phyloP scores from a whole-genome alignment of 2,329 filamentous ascomycete genomes.

The Sordariomycetes sp. region DNA sequence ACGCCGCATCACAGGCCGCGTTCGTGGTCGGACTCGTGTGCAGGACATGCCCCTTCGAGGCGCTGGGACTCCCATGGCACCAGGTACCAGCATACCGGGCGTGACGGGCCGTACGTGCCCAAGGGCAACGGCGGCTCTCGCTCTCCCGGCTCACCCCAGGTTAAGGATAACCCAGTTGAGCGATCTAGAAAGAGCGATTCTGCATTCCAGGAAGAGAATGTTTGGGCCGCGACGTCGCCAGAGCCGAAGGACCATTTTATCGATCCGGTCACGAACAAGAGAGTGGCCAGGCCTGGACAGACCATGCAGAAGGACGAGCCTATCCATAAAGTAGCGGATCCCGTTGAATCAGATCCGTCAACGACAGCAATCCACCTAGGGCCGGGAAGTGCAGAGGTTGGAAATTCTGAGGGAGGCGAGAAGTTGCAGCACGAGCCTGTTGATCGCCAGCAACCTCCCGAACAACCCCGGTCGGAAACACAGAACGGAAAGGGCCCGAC shows the following conservation, averaged over 20 bases:
- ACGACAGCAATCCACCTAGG: not conserved
- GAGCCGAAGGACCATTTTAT: conserved; percentile 28
- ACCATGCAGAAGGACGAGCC: not conserved
- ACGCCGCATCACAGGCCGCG: not conserved
- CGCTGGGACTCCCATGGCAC: not conserved
- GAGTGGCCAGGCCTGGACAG: conserved; percentile 19
- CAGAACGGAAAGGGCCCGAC: too few species aligned
- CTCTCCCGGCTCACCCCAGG: not conserved
- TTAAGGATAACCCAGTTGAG: not conserved
- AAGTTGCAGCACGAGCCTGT: not conserved
- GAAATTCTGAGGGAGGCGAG: not conserved
- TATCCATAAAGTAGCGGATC: not conserved
- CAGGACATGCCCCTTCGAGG: not conserved
- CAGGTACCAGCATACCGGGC: not conserved
- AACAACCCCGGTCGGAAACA: too few species aligned
- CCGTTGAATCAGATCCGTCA: not conserved
- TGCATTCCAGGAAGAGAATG: not conserved
- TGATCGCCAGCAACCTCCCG: too few species aligned
- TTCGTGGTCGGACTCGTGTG: not conserved
- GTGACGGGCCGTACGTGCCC: not conserved
- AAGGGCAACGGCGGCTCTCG: conserved; percentile 1
- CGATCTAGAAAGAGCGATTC: not conserved
- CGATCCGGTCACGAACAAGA: conserved; percentile 50
- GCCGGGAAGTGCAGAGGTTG: not conserved
- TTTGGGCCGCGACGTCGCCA: not conserved